phyloP scores from a whole-genome alignment of 2,329 filamentous ascomycete genomes.

The Ascochyta rabiei region DNA sequence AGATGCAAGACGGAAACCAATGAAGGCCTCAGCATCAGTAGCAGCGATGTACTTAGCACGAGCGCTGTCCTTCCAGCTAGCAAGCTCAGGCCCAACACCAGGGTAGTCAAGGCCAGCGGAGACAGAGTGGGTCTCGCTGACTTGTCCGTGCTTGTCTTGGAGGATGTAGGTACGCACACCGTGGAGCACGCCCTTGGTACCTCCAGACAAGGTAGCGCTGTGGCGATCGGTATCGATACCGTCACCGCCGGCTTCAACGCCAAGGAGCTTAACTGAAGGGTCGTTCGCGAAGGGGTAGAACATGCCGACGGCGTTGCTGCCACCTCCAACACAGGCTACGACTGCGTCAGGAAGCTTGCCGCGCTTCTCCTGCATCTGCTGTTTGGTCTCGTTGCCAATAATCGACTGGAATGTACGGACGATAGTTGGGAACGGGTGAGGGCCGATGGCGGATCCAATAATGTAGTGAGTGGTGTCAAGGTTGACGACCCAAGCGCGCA shows the following conservation, averaged over 20 bases:
- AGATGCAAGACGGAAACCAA: conserved; percentile 82
- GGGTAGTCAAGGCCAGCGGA: conserved; percentile 97
- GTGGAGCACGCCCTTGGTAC: conserved; percentile 90
- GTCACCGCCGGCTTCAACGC: conserved; percentile 94
- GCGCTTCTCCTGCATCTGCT: conserved; percentile 82
- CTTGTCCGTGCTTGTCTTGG: conserved; percentile 91
- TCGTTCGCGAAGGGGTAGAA: conserved; percentile 96
- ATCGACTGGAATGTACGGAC: conserved; percentile 97
- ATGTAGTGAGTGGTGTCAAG: conserved; percentile 97
- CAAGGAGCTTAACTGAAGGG: conserved; percentile 81
- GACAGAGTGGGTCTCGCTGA: conserved; percentile 92
- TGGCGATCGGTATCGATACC: conserved; percentile 85
- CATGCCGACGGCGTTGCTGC: conserved; percentile 95
- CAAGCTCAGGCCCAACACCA: conserved; percentile 91
- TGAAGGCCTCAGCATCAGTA: conserved; percentile 88
- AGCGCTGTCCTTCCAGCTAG: conserved; percentile 87
- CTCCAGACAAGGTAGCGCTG: conserved; percentile 84
- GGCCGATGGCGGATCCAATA: conserved; percentile 95
- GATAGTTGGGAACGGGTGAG: conserved; percentile 96
- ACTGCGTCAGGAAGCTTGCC: conserved; percentile 94
- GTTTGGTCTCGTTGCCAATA: conserved; percentile 92
- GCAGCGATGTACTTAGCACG: conserved; percentile 89
- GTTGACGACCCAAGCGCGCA: conserved; percentile 91
- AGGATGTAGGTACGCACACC: conserved; percentile 95
- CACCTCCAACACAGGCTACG: conserved; percentile 94